These are phyloP conservation scores for Ambrosia trifida DNA, from an alignment of 129 eudicot genomes.

Conservation along the genomic window DNA sequence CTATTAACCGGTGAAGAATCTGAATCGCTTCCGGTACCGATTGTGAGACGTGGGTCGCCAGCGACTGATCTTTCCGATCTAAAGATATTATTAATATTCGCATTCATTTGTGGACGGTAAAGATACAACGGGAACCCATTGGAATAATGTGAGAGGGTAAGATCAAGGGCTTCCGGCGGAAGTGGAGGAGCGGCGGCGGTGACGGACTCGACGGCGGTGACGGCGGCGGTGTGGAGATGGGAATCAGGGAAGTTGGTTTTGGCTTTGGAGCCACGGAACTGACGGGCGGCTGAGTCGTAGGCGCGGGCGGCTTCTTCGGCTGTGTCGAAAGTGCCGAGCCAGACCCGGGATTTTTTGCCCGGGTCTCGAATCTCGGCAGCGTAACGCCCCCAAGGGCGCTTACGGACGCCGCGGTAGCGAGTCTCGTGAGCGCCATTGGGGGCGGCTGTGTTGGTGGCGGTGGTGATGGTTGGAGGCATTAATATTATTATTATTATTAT, in stretches of 20 bases:
- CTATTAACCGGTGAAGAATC: constrained; percentile 35
- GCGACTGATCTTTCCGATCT: constrained; percentile 28
- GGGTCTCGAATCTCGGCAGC: constrained; percentile 45
- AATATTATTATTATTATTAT: too few species aligned
- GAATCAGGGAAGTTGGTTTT: constrained; percentile 48
- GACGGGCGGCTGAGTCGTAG: constrained; percentile 56
- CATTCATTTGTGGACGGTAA: constrained; percentile 31
- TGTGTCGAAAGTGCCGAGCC: constrained; percentile 48
- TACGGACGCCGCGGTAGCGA: constrained; percentile 32
- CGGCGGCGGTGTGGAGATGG: neutral
- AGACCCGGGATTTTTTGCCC: constrained; percentile 33
- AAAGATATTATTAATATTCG: constrained; percentile 21
- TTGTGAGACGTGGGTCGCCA: too few species aligned
- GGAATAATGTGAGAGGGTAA: constrained; percentile 35
- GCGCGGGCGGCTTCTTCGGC: constrained; percentile 50
- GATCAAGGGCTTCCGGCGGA: constrained; percentile 45
- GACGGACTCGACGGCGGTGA: constrained; percentile 1
- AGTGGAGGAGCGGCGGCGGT: constrained; percentile 28
- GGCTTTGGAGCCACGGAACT: constrained; percentile 53
- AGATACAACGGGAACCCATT: constrained; percentile 10
- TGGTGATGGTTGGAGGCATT: neutral
- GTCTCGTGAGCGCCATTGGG: constrained; percentile 13
- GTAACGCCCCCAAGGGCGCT: constrained; percentile 36
- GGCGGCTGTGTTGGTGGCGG: constrained; percentile 3
- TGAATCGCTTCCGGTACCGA: constrained; percentile 30